A percentile compares a stretch with the other conserved stretches of the same genome.
phyloP scores from a whole-genome alignment of 2,329 filamentous ascomycete genomes.

The Clonostachys rhizophaga region DNA sequence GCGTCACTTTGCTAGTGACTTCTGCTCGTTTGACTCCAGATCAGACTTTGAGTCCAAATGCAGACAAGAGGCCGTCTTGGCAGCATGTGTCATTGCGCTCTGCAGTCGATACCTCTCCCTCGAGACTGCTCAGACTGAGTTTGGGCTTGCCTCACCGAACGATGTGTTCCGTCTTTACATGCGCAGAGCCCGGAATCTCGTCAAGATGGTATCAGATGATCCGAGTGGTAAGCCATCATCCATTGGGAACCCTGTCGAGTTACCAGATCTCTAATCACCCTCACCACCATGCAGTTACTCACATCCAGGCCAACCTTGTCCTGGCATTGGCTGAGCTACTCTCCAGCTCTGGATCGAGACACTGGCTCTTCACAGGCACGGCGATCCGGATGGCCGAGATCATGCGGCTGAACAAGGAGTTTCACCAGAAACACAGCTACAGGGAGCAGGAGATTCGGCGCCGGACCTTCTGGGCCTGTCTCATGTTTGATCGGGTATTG shows the following conservation, averaged over 20 bases:
- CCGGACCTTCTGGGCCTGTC: slow-evolving; percentile 17
- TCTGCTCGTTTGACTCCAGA: slow-evolving; percentile 11
- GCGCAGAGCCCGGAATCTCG: neutral
- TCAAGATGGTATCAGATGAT: slow-evolving; percentile 7
- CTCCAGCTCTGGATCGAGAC: slow-evolving; percentile 10
- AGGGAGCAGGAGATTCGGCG: slow-evolving; percentile 14
- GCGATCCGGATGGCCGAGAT: slow-evolving; percentile 15
- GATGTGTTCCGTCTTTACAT: neutral
- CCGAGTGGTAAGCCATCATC: neutral
- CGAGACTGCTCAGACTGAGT: slow-evolving; percentile 2
- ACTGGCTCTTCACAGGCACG: slow-evolving; percentile 12
- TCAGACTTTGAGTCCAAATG: slow-evolving; percentile 11
- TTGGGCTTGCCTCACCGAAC: neutral
- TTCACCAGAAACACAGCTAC: slow-evolving; percentile 11
- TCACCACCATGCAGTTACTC: slow-evolving; percentile 3
- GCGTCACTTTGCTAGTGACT: slow-evolving; percentile 10
- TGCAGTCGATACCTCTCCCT: slow-evolving; percentile 4
- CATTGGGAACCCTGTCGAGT: neutral
- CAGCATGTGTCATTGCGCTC: slow-evolving; percentile 2
- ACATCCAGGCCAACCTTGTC: slow-evolving; percentile 10
- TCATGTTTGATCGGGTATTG: slow-evolving; percentile 4
- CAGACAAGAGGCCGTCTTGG: slow-evolving; percentile 4
- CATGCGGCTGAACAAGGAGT: slow-evolving; percentile 14
- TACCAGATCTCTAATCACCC: neutral
- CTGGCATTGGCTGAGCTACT: slow-evolving; percentile 11